These are phyloP conservation scores for Metschnikowia kunwiensis DNA, from an alignment of 805 yeast species.

Conservation along the genomic window DNA sequence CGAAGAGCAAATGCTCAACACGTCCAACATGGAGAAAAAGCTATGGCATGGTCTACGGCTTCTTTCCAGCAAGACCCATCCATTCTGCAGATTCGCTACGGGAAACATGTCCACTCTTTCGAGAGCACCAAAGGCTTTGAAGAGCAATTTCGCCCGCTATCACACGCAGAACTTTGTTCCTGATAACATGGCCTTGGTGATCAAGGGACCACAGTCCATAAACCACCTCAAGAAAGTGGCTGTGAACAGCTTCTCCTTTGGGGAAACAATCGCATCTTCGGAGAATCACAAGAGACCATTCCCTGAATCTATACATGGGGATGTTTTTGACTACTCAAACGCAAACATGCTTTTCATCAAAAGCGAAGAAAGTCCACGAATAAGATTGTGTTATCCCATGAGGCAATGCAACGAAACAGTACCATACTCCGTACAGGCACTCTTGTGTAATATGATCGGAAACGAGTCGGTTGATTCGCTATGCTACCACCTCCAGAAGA, in stretches of 20 bases:
- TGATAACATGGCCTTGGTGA: constrained; percentile 52
- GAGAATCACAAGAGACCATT: not conserved
- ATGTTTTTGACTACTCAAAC: not conserved
- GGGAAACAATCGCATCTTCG: not conserved
- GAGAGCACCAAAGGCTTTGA: constrained; percentile 26
- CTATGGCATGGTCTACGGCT: constrained; percentile 58
- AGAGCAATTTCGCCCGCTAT: constrained; percentile 36
- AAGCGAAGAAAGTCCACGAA: constrained; percentile 11
- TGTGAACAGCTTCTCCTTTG: constrained; percentile 26
- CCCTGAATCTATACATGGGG: not conserved
- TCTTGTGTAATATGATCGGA: constrained; percentile 62
- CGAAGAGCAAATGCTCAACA: constrained; percentile 63
- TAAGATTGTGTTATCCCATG: constrained; percentile 50
- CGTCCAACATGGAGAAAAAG: constrained; percentile 40
- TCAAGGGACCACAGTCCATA: constrained; percentile 65
- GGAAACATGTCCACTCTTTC: constrained; percentile 52
- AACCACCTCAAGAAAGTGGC: constrained; percentile 55
- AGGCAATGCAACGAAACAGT: not conserved
- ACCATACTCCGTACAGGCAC: constrained; percentile 27
- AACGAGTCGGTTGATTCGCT: constrained; percentile 57
- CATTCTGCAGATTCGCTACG: constrained; percentile 61
- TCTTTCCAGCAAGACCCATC: constrained; percentile 46
- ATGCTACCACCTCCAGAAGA: constrained; percentile 33
- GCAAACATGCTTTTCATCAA: constrained; percentile 6
- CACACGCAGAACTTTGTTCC: constrained; percentile 43